Base-by-base conservation (phyloP, 805 yeast genomes). In the Myxozyma udenii region DNA sequence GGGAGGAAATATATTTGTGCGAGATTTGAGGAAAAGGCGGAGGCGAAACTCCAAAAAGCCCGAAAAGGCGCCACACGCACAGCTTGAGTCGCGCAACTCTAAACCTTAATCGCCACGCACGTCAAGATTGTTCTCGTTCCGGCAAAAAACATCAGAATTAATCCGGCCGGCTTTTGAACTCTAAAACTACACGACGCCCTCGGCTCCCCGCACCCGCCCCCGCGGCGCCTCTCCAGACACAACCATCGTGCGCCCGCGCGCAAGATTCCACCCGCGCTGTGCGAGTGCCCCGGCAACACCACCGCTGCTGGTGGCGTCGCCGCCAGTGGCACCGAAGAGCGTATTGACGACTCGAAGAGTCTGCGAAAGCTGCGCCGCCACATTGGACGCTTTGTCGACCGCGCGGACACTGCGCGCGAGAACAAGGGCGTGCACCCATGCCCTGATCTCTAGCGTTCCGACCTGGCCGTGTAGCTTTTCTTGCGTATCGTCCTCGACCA, bases 361-460 rank as follows among this genome's bases (percentile, higher is more conserved):
- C 41, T 44, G 49, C 35, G 48, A 38, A 18, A 36, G 30, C 23
- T 44, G 25, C 28, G 35, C 32, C 41, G 26, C 45, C 18, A 18
- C 38, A 19, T 33, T 41, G 40, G 46, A 6, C 25, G 38, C 46
- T 24, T 36, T 39, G 23, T 45, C 45, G 4, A 32, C 24, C 5
- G 42, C 7, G 6, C 51, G 46, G 39, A 49, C 46, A 33, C 38
- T 28, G 11, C 52, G 37, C 11, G 64, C 66, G 9, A 65, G 42
- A 18, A 60, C 44, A 28, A 64, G 57, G 23, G 66, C 68, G 48
- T 64, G 68, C 14, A 53, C 63, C 69, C 69, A 66, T 4, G 66
- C 67, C 18, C 58, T 54, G 24, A 62, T 36, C 18, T 61, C 67
- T 24, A 55, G 46, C n/a, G 52, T 52, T 42, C 46, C 51, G 21